A percentile compares a stretch with the other conserved stretches of the same genome.
Conservation (phyloP, 441 rosid genomes). For the Gossypium davidsonii region DNA sequence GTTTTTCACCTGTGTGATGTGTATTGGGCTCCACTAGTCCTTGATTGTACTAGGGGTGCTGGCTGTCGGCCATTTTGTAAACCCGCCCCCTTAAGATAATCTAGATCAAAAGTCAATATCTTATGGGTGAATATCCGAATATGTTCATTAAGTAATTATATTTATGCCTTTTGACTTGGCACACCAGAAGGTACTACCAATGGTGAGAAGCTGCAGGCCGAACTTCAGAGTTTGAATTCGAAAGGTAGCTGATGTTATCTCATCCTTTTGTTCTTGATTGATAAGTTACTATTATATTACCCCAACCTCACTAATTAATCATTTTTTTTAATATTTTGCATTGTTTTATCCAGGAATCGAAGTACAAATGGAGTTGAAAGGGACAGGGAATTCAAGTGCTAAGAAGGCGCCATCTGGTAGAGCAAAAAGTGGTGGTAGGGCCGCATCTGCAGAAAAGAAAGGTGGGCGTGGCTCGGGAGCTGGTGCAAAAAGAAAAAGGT, state of each 20-base stretch:
- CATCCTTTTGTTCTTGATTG: not conserved
- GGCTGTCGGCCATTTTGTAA: not conserved
- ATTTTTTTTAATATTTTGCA: not conserved
- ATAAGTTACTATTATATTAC: not conserved
- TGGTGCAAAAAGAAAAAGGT: constrained; percentile 55
- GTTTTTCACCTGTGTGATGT: not conserved
- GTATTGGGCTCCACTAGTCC: not conserved
- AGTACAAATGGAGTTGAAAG: constrained; percentile 77
- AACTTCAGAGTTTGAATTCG: constrained; percentile 63
- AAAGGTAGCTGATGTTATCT: constrained; percentile 42
- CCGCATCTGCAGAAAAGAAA: not conserved
- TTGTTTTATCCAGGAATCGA: constrained; percentile 41
- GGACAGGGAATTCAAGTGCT: constrained; percentile 30
- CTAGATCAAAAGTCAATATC: not conserved
- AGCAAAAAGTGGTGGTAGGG: constrained; percentile 34
- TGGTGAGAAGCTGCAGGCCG: constrained; percentile 60
- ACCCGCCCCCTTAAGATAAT: not conserved
- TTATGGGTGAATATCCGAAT: not conserved
- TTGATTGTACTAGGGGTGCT: not conserved
- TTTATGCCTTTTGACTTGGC: constrained; percentile 8
- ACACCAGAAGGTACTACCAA: constrained; percentile 36
- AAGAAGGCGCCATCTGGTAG: constrained; percentile 43
- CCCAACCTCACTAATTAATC: not conserved
- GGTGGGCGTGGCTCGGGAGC: constrained; percentile 18
- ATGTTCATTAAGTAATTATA: not conserved